Percentiles rank a stretch among this genome's conserved stretches.
Conservation (phyloP, 2,329 filamentous ascomycete genomes). For the Aspergillus aculeatinus region DNA sequence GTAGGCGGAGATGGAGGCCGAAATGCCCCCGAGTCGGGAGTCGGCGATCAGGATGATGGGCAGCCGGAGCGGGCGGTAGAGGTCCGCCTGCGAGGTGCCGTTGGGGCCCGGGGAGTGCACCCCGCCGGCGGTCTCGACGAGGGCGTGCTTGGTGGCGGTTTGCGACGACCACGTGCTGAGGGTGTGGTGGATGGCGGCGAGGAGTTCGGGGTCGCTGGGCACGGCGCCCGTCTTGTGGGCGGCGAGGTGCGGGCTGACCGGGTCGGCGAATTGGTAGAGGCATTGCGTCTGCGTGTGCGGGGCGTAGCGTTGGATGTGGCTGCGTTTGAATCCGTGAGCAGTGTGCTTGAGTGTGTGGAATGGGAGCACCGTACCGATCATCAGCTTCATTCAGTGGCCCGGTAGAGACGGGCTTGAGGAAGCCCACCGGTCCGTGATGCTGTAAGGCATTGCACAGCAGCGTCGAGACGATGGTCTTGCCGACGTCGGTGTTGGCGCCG, state of each 20-base stretch:
- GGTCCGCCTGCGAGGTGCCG: conserved; percentile 72
- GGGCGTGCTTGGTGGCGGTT: conserved; percentile 54
- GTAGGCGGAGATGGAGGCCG: conserved; percentile 74
- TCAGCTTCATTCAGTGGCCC: conserved; percentile 70
- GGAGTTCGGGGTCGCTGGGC: conserved; percentile 46
- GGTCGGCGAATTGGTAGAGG: conserved; percentile 69
- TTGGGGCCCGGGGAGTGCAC: conserved; percentile 77
- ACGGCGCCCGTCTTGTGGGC: conserved; percentile 38
- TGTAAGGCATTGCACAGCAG: conserved; percentile 65
- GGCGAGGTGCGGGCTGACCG: conserved; percentile 76
- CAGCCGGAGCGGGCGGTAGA: conserved; percentile 71
- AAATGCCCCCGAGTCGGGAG: conserved; percentile 74
- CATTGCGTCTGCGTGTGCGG: conserved; percentile 58
- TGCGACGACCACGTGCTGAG: conserved; percentile 35
- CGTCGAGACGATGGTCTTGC: conserved; percentile 79
- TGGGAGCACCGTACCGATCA: conserved; percentile 53
- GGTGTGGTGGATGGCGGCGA: conserved; percentile 50
- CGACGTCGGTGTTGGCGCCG: conserved; percentile 80
- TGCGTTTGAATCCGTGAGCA: not conserved
- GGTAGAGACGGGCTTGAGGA: conserved; percentile 80
- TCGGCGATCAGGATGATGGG: conserved; percentile 75
- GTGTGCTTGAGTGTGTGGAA: too few species aligned
- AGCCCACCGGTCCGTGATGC: conserved; percentile 53
- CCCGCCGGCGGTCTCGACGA: conserved; percentile 80
- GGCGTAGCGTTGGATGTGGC: conserved; percentile 64